Conservation (phyloP, 2,329 filamentous ascomycete species). For the Phaeosphaeria sp. region DNA sequence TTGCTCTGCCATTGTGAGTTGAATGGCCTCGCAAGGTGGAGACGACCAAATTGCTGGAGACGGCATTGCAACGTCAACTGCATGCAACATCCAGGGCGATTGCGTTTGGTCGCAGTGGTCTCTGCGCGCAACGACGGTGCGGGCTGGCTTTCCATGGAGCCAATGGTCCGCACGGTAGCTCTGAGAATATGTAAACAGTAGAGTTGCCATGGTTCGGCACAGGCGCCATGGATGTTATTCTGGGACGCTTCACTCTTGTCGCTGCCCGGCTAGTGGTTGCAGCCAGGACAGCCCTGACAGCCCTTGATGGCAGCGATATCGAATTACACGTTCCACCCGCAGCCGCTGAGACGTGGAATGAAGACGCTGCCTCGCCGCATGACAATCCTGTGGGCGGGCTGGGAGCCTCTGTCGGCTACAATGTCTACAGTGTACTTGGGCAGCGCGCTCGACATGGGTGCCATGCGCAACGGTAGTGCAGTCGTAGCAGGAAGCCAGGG, state of each 20-base stretch:
- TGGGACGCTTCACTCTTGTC: constrained; percentile 23
- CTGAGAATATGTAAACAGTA: background rate
- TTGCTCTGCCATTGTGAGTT: constrained; percentile 13
- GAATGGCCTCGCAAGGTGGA: constrained; percentile 15
- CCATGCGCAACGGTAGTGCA: constrained; percentile 43
- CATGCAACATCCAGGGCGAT: background rate
- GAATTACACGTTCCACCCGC: constrained; percentile 39
- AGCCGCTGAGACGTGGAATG: constrained; percentile 24
- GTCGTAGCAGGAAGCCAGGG: constrained; percentile 20
- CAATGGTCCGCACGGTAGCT: background rate
- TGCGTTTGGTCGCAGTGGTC: background rate
- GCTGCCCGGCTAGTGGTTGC: constrained; percentile 6
- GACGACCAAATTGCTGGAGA: constrained; percentile 11
- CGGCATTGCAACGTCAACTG: constrained; percentile 12
- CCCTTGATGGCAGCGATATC: constrained; percentile 2
- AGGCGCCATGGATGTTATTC: background rate
- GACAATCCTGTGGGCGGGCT: constrained; percentile 4
- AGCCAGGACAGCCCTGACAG: background rate
- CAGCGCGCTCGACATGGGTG: constrained; percentile 34
- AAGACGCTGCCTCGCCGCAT: constrained; percentile 23
- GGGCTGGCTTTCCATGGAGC: background rate
- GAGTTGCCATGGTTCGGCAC: no score
- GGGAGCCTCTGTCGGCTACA: background rate
- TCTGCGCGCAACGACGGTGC: background rate
- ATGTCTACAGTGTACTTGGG: background rate